These are phyloP conservation scores for Colletotrichum sojae DNA, from an alignment of 2,329 filamentous ascomycete genomes.

Conservation along the genomic window DNA sequence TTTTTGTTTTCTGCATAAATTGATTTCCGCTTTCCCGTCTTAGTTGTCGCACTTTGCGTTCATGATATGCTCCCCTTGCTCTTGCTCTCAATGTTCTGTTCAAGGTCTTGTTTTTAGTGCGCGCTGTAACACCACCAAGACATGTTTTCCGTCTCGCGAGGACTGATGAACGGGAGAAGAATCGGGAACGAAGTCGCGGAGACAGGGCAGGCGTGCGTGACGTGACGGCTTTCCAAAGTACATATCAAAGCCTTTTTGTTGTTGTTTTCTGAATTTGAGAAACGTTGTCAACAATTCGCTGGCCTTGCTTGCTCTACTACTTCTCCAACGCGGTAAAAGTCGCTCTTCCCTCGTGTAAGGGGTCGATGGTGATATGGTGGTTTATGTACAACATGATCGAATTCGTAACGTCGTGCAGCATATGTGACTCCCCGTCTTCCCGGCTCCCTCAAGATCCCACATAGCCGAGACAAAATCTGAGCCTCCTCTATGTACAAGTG, in stretches of 20 bases:
- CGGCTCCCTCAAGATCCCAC: background rate
- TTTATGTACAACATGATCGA: slow-evolving; percentile 23
- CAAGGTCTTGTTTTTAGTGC: too few relatives aligned
- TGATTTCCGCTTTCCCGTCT: too few relatives aligned
- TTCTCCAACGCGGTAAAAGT: background rate
- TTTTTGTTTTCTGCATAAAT: too few relatives aligned
- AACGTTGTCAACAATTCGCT: too few relatives aligned
- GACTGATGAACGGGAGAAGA: background rate
- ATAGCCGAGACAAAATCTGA: background rate
- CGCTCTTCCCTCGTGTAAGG: background rate
- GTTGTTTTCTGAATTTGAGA: background rate
- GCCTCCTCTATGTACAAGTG: background rate
- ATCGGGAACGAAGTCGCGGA: background rate
- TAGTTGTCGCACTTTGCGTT: too few relatives aligned
- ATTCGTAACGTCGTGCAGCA: slow-evolving; percentile 32
- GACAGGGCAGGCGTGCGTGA: background rate
- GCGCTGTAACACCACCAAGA: background rate
- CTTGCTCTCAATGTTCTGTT: background rate
- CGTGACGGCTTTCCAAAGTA: background rate
- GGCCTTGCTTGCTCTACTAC: background rate
- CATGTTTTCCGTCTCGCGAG: slow-evolving; percentile 5
- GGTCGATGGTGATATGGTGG: background rate
- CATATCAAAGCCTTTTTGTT: background rate
- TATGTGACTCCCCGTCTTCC: background rate
- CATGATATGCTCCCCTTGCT: too few relatives aligned